Evolutionary conservation across 371 early-diverging fungal species (phyloP), one percentile per base, ranked within the genome.

Genomic region (Chytridium lagenaria): DNA sequence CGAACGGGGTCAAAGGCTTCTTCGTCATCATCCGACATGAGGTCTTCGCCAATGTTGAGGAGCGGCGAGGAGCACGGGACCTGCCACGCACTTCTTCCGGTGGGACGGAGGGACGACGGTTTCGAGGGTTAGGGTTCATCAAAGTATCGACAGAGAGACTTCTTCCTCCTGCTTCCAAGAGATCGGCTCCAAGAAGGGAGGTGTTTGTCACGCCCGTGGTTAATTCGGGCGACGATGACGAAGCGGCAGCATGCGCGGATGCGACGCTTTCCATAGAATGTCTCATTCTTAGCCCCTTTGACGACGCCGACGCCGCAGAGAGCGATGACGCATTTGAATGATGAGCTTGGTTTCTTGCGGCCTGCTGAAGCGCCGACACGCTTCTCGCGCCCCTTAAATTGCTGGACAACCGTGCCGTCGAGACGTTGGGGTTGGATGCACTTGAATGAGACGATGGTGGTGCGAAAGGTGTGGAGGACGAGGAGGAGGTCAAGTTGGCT

Each of bases 331-430:
- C 57, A 30, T 55, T 55, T 22, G 49, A 49, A 22, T 49, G 15
- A 22, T 22, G 49, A 10, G 49, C 49, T 10, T 55, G 57, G 23
- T 7, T 23, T 7, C 15, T 26, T 15, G 57, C 57, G 26, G 57
- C 30, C 15, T 30, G 57, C 57, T 55, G 57, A 55, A 55, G 57
- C 30, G 57, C 57, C 10, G 57, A 30, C 7, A 55, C 57, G 26
- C 57, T 55, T 30, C 22, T 30, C 15, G 57, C 57, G 30, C 57
- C 57, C 26, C 30, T 55, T 7, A 55, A 23, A 23, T 19, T 55
- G 44, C 7, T 44, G 44, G 44, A 44, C 44, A 44, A 19, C 19
- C 44, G 7, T 44, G 44, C 44, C 44, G n/a, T n/a, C n/a, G n/a
- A n/a, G n/a, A n/a, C n/a, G n/a, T n/a, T n/a, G n/a, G n/a, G n/a